Evolutionary conservation across 2,329 filamentous ascomycete genomes (phyloP), one percentile per base, ranked within the genome.

Genomic region (Pochonia chlamydosporia): DNA sequence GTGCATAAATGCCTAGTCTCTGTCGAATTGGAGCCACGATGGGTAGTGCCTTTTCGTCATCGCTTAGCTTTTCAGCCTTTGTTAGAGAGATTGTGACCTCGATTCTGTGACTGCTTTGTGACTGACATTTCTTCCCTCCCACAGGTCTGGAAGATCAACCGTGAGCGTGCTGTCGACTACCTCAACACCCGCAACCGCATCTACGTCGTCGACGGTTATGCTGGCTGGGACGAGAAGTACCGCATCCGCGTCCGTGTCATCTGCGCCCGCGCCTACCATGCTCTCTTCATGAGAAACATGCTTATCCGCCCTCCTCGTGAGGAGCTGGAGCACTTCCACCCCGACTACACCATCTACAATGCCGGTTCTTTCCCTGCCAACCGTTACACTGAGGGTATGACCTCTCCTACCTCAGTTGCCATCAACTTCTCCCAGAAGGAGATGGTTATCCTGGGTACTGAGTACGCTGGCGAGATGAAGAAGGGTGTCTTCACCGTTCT

Each of bases 201-300:
- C 76, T 99, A 99, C 71, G 93, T 99, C 56, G 80, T 99, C 57
- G 93, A 99, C 69, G 93, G 93, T 56, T 99, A 85, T 67, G 93
- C 93, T 58, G 93, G 93, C 69, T 99, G 93, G 93, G 93, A 99
- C 62, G 86, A 95, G 77, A 91, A 93, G 70, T 99, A 99, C 79
- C 82, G 91, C 58, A 97, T 99, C 75, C 88, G 85, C 63, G 93
- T 99, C 62, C 91, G 93, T 64, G 92, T 99, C 56, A 91, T 99
- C 66, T 99, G 93, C 75, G 93, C 93, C 58, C 91, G 93, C 67
- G 93, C 93, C 71, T 99, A 99, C 81, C 93, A 99, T 81, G 93
- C 93, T 53, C 83, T 99, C 56, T 99, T 99, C 84, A 99, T 99
- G 93, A 89, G 91, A 67, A 99, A 99, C 81, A 99, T 99, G 93